phyloP scores from a whole-genome alignment of 2,329 filamentous ascomycete species.

The Penicillium occitanis region DNA sequence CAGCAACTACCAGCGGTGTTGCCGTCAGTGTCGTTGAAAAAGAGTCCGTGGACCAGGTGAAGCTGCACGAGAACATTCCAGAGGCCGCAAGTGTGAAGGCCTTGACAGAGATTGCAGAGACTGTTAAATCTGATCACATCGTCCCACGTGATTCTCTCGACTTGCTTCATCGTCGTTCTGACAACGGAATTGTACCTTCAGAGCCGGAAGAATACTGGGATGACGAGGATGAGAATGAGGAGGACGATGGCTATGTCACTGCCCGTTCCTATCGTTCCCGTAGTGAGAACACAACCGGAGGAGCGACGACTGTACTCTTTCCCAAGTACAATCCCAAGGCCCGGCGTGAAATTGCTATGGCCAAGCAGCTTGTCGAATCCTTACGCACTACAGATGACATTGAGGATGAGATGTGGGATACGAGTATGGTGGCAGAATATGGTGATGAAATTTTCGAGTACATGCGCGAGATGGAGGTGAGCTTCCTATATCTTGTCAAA shows the following conservation, averaged over 20 bases:
- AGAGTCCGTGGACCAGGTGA: background rate
- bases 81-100: constrained; percentile 6
- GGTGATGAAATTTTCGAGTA: constrained; percentile 93
- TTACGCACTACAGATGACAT: constrained; percentile 70
- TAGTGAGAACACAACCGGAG: constrained; percentile 69
- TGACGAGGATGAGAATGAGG: constrained; percentile 71
- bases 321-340: constrained; percentile 70
- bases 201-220: constrained; percentile 74
- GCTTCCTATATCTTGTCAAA: background rate
- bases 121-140: constrained; percentile 17
- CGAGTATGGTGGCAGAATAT: constrained; percentile 97
- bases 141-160: constrained; percentile 25
- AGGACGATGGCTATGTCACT: constrained; percentile 70
- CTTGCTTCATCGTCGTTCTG: constrained; percentile 24
- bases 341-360: constrained; percentile 69
- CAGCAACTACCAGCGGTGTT: background rate
- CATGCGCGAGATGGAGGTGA: constrained; percentile 83
- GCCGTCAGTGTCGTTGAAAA: constrained; percentile 2
- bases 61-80: constrained; percentile 19
- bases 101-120: constrained; percentile 23
- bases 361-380: constrained; percentile 65
- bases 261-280: constrained; percentile 75
- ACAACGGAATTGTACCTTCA: constrained; percentile 33
- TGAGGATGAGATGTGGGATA: constrained; percentile 88
- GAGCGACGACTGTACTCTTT: constrained; percentile 65